These are phyloP conservation scores for Tetrastigma voinierianum DNA, from an alignment of 164 flowering plant genomes.

Conservation along the genomic window DNA sequence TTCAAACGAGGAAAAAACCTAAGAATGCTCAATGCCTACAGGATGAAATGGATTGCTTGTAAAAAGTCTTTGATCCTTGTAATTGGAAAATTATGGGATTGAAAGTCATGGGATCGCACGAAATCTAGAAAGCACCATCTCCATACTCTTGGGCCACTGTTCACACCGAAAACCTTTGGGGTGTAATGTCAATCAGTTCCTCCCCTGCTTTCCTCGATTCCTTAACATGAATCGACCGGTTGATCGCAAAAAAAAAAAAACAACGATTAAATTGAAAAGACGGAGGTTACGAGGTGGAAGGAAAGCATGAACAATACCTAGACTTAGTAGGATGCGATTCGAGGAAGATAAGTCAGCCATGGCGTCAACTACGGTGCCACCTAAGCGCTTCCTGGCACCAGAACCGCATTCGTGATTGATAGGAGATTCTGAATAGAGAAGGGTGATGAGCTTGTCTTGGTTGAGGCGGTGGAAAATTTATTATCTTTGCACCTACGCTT, in stretches of 20 bases:
- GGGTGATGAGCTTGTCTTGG: constrained; percentile 50
- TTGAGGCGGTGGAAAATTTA: constrained; percentile 21
- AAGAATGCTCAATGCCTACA: constrained; percentile 2
- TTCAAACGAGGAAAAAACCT: too few species aligned
- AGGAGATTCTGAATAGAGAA: constrained; percentile 92
- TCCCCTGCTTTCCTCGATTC: constrained; percentile 54
- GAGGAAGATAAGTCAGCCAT: constrained; percentile 72
- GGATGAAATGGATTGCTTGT: constrained; percentile 47
- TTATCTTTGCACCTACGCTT: constrained; percentile 21
- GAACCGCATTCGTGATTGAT: constrained; percentile 86
- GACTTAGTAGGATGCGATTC: constrained; percentile 81
- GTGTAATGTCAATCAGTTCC: constrained; percentile 67
- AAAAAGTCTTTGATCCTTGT: constrained; percentile 89
- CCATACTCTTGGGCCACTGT: constrained; percentile 89
- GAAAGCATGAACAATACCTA: constrained; percentile 43
- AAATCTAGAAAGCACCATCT: constrained; percentile 77
- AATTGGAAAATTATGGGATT: too few species aligned
- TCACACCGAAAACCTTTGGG: constrained; percentile 69
- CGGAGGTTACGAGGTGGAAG: neutral
- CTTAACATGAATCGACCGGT: constrained; percentile 73
- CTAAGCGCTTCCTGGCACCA: constrained; percentile 72
- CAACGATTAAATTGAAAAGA: too few species aligned
- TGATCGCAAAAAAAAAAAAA: constrained; percentile 21
- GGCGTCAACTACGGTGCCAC: constrained; percentile 64
- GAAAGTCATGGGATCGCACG: constrained; percentile 57